These are phyloP conservation scores for Plantago coronopus DNA, from an alignment of 305 asterid genomes.

Conservation along the genomic window DNA sequence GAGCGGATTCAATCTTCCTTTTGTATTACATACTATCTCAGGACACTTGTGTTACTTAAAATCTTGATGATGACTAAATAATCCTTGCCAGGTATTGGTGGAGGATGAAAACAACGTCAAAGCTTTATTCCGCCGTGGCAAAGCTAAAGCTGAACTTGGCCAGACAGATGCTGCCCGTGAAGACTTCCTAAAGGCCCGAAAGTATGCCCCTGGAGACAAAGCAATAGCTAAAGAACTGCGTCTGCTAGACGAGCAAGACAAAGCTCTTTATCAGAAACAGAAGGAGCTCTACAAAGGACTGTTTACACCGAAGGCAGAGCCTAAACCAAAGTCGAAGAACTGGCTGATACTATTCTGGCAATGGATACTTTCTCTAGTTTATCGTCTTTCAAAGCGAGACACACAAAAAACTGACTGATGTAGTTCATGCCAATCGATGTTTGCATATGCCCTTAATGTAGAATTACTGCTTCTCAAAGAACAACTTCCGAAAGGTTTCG, in stretches of 20 bases:
- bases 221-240: conserved; percentile 69
- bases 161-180: conserved; percentile 95
- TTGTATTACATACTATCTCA: too few species aligned
- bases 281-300: conserved; percentile 92
- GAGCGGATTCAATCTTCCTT: too few species aligned
- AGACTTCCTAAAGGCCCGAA: conserved; percentile 81
- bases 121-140: conserved; percentile 89
- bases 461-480: not conserved
- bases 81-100: conserved; percentile 51
- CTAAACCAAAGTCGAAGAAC: conserved; percentile 47
- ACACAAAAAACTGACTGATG: conserved; percentile 53
- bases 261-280: conserved; percentile 80
- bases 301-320: conserved; percentile 65
- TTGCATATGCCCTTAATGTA: not conserved
- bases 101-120: conserved; percentile 89
- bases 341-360: conserved; percentile 59
- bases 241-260: conserved; percentile 73
- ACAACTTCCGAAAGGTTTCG: not conserved
- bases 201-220: conserved; percentile 81
- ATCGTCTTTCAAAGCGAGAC: conserved; percentile 47
- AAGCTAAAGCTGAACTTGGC: conserved; percentile 92
- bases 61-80: not conserved
- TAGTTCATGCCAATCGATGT: not conserved
- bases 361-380: conserved; percentile 60
- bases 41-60: not conserved